Percentiles rank a stretch among this genome's conserved stretches.
Evolutionary conservation across 495 filamentous ascomycete species (phyloP).

Genomic region (Talaromyces nanjingensis): DNA sequence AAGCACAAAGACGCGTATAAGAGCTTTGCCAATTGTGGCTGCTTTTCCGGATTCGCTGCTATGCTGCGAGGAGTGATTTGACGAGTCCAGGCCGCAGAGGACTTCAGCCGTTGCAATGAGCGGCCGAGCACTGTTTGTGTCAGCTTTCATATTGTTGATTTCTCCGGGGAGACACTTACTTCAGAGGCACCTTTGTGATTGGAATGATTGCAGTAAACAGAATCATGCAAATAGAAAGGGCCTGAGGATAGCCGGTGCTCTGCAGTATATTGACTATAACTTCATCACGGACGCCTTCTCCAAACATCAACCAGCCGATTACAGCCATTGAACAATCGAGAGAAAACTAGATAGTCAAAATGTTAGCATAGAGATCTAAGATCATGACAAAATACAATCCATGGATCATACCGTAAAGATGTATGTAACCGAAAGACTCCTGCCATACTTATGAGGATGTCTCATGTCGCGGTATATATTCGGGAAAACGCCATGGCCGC

Average conservation of each 20-base stretch:
- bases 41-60: not conserved
- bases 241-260: constrained; percentile 66
- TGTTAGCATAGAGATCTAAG: not conserved
- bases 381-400: not conserved
- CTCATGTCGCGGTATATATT: constrained; percentile 98
- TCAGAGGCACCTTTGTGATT: constrained; percentile 88
- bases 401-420: constrained; percentile 63
- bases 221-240: constrained; percentile 68
- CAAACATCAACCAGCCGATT: constrained; percentile 88
- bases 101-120: constrained; percentile 82
- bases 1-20: constrained; percentile 53
- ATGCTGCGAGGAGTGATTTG: constrained; percentile 17
- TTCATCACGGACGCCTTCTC: constrained; percentile 74
- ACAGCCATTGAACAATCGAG: constrained; percentile 77
- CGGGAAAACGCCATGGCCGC: constrained; percentile 90
- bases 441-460: constrained; percentile 78
- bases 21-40: constrained; percentile 31
- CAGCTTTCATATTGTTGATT: constrained; percentile 5
- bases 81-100: constrained; percentile 61
- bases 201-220: constrained; percentile 88
- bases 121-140: constrained; percentile 57
- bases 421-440: constrained; percentile 74
- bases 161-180: constrained; percentile 42
- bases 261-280: constrained; percentile 82
- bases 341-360: constrained; percentile 46